Base-by-base conservation (phyloP, 345 rosid species). In the Hypericum androsaemum region DNA sequence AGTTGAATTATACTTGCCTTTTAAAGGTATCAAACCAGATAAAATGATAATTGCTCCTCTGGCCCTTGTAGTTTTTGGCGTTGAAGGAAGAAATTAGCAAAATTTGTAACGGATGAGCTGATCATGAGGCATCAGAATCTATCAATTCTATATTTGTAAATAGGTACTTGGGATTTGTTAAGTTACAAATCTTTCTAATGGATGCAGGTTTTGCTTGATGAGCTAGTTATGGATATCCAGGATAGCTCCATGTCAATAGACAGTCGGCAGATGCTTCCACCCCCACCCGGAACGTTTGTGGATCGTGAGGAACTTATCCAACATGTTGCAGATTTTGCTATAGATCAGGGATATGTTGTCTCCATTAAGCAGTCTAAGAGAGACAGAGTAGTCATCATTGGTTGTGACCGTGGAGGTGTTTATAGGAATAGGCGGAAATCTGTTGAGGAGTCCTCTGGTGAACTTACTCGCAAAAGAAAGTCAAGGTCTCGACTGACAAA, bases 361-460 rank as follows among this genome's bases (percentile, higher is more conserved):
- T 71, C 82, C 53, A 77, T 77, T 41, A 77, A 77, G 67, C 82
- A 77, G 55, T 77, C 82, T 2, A 77, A 77, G 70, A 77, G 74
- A 67, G 82, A 77, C 54, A 73, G 70, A 67, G 82, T 77, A 54
- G 82, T 73, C 3, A 58, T 77, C 60, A 76, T 77, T 62, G 82
- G 82, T 37, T 77, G 82, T 73, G 82, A 77, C 42, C 70, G 82
- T 58, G 82, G 82, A 46, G 82, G 82, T 39, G 76, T 77, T 46
- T 81, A 79, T 61, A 80, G 88, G 43, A 76, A 76, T 63, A 78
- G 84, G 74, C 60, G 75, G 67, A 81, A 78, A 71, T 41, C 52
- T 43, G 47, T 39, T 13, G 82, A 76, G 43, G 82, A 76, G 58
- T 64, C 74, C 12, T 57, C 78, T 46, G 64, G 59, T 15, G 87